A percentile compares a stretch with the other conserved stretches of the same genome.
phyloP scores from a whole-genome alignment of 106 monocot species.

The Platanthera zijinensis region DNA sequence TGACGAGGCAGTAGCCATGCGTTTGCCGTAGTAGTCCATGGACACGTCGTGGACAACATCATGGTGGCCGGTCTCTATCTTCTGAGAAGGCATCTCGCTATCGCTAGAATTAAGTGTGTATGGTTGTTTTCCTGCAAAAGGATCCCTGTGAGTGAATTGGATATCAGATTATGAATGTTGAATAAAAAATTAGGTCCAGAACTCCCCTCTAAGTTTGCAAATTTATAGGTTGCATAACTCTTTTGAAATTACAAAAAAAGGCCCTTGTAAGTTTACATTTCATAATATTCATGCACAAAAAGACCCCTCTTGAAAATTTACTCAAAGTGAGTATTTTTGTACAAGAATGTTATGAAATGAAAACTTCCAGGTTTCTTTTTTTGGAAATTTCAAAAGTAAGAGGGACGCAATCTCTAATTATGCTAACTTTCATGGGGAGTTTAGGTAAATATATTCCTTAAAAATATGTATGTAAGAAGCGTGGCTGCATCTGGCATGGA shows the following conservation, averaged over 20 bases:
- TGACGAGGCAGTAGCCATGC: slow-evolving; percentile 16
- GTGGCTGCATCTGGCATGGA: no score
- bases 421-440: no score
- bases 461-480: no score
- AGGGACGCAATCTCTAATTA: no score
- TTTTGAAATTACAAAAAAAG: neutral
- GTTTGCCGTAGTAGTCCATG: slow-evolving; percentile 28
- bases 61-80: slow-evolving; percentile 23
- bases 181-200: neutral
- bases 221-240: neutral
- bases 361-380: no score
- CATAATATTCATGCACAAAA: neutral
- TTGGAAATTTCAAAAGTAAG: no score
- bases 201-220: neutral
- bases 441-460: no score
- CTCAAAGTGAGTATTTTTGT: neutral
- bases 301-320: neutral
- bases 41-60: slow-evolving; percentile 21
- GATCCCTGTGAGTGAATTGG: neutral
- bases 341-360: neutral
- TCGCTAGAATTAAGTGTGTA: neutral
- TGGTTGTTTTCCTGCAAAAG: neutral
- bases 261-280: no score
- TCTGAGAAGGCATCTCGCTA: slow-evolving; percentile 20
- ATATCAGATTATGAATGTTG: neutral